These are phyloP conservation scores for Colletotrichum cordylinicola DNA, from an alignment of 2,329 filamentous ascomycete genomes.

Conservation along the genomic window DNA sequence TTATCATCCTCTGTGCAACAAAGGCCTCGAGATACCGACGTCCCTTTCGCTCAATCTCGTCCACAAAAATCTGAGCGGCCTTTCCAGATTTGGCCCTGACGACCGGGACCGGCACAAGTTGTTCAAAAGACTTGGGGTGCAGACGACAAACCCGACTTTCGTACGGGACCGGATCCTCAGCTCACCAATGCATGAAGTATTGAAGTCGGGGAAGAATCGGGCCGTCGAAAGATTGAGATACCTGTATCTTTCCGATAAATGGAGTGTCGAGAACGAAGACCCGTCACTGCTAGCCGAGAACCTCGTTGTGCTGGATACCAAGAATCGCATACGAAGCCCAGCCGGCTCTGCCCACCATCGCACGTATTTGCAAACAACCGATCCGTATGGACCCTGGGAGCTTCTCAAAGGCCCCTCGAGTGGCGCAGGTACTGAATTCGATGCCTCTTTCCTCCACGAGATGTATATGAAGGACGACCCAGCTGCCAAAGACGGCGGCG, in stretches of 20 bases:
- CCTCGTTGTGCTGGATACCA: not conserved
- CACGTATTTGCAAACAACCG: not conserved
- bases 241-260: not conserved
- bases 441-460: not conserved
- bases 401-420: not conserved
- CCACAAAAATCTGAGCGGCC: not conserved
- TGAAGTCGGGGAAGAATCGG: not conserved
- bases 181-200: not conserved
- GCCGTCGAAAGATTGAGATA: not conserved
- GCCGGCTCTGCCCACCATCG: not conserved
- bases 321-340: not conserved
- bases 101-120: not conserved
- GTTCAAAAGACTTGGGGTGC: not conserved
- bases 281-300: not conserved
- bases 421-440: no score
- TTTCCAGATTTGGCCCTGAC: not conserved
- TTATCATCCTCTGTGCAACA: not conserved
- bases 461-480: not conserved
- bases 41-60: not conserved
- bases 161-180: not conserved
- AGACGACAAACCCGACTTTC: not conserved
- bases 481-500: not conserved
- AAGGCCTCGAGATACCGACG: not conserved
- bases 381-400: not conserved
- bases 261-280: not conserved